Evolutionary conservation across 106 monocot genomes (phyloP), one percentile per base, ranked within the genome.

Genomic region (Allium cepa): DNA sequence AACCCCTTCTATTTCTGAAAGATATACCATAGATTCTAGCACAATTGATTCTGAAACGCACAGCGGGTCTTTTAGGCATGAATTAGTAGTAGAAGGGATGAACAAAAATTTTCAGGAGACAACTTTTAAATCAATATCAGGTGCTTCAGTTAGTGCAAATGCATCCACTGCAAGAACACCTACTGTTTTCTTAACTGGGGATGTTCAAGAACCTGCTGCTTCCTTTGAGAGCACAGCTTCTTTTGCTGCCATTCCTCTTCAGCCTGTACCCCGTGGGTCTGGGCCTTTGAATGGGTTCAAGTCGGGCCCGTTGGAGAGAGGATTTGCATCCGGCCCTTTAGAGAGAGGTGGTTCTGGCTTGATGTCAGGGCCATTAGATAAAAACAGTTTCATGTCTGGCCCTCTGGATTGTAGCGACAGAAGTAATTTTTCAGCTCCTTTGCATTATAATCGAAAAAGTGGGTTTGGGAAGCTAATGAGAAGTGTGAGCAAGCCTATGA

Each of bases 111-210:
- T 81, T 28, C 68, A 77, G 3, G 93, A 93, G 67, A 89, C 88
- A 47, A 88, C 88, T 11, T 97, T 97, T 74, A 89, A 84, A 56
- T 79, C 96, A 60, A 97, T 97, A 67, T 97, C 96, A 0, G 96
- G 96, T 5, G 96, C 96, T 10, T 97, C 96, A 0, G 96, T 97
- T n/a, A 97, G 96, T 61, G 96, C 96, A 9, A 97, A 97, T 80
- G 89, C 77, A 7, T 84, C 92, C 10, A 87, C 84, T 56, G 95
- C 86, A 11, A 76, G 95, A 14, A 96, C 91, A 28, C 85, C 73
- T 10, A 76, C 51, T 56, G 64, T 82, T 47, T 56, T 88, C 18
- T 61, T 72, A 17, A 67, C 74, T 0, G 73, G 78, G 10, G 91
- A 88, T 56, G 76, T 65, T n/a, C 86, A 72, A 22, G 88, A 97